Base-by-base conservation (phyloP, 2,329 filamentous ascomycete species). In the Fusarium poae region DNA sequence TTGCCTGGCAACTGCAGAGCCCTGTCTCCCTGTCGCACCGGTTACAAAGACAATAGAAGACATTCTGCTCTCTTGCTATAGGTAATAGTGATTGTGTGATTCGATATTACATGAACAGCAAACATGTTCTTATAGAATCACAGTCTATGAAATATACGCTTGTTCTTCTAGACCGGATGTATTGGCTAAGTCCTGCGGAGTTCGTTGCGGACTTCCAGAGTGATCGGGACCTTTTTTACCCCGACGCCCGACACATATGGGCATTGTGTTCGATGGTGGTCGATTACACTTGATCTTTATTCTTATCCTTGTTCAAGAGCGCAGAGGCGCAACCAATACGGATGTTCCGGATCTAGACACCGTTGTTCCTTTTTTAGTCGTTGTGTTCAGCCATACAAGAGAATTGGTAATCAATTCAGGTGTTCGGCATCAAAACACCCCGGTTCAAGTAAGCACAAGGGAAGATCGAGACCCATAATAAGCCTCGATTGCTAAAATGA, bases 1-100 rank as follows among this genome's bases (percentile, higher is more conserved):
- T 10, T 21, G 40, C 8, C 40, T 43, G 16, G 57, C 40, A 13
- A 62, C 59, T 1, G 59, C 57, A 2, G 34, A 55, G 4, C 59
- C 59, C 44, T 62, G 59, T 13, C 39, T 40, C 2, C 59, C 59
- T 3, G 59, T 62, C 7, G 57, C 57, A 7, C 59, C 57, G 3
- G 57, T 45, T 1, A 62, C 59, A 18, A 62, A 62, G 16, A n/a
- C 40, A 8, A 20, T 45, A 4, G 29, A 29, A 4, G 40, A 10
- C 57, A 62, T 62, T 12, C 16, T 23, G 2, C 10, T 40, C 16
- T 25, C 3, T 3, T 6, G 11, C 11, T 25, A 7, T 5, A 25
- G 16, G 15, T 10, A 16, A 13, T 0, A 7, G 10, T 23, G 16
- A 23, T 23, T 11, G 8, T 6, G 9, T 16, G 20, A 5, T 10